phyloP scores from a whole-genome alignment of 164 flowering plant genomes.

The Magnolia sinica region DNA sequence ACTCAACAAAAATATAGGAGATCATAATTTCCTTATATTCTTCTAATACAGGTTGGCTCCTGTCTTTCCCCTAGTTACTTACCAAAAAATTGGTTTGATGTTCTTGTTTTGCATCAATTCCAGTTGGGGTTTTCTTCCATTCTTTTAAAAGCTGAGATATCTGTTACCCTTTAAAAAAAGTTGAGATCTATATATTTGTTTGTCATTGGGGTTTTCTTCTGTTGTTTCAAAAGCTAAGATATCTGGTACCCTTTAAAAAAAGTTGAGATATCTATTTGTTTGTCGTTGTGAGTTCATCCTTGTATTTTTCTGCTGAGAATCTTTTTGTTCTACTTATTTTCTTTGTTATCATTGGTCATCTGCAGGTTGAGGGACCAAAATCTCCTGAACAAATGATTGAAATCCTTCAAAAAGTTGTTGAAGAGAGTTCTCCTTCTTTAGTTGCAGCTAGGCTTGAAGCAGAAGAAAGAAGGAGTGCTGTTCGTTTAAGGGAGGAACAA shows the following conservation, averaged over 20 bases:
- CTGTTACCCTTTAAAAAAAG: neutral
- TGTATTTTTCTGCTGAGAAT: neutral
- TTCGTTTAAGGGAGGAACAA: slow-evolving; percentile 92
- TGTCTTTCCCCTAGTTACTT: no score
- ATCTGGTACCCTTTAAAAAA: neutral
- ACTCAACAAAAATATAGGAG: no score
- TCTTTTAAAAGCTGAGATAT: neutral
- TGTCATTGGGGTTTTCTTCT: neutral
- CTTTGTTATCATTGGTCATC: slow-evolving; percentile 2
- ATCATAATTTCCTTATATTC: no score
- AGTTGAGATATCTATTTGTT: no score
- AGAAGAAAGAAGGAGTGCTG: slow-evolving; percentile 84
- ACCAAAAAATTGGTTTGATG: no score
- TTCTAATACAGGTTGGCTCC: no score
- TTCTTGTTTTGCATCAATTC: no score
- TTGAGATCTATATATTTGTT: no score
- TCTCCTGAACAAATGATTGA: slow-evolving; percentile 78
- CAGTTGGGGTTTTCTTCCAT: neutral
- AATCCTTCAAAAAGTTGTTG: slow-evolving; percentile 75
- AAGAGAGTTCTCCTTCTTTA: slow-evolving; percentile 88
- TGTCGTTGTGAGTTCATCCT: no score
- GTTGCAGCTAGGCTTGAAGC: slow-evolving; percentile 85
- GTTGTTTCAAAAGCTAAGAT: neutral
- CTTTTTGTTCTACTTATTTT: neutral
- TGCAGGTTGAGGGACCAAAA: slow-evolving; percentile 88